A percentile compares a stretch with the other conserved stretches of the same genome.
phyloP scores from a whole-genome alignment of 106 monocot species.

The Dactylorhiza incarnata region DNA sequence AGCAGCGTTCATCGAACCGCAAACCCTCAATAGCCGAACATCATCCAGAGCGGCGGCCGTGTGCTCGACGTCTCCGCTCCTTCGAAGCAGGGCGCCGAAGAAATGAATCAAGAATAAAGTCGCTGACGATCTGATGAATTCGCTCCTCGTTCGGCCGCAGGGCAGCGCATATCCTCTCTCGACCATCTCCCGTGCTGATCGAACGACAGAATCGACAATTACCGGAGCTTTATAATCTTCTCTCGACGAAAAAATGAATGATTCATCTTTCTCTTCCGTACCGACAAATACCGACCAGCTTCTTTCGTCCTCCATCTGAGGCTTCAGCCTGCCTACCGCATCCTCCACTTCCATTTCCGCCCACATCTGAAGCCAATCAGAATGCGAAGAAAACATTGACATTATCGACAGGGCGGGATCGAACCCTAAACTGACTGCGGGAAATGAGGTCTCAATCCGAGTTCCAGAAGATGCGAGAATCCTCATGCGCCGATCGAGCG shows the following conservation, averaged over 20 bases:
- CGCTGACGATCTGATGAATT: conserved; percentile 50
- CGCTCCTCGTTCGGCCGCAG: conserved; percentile 13
- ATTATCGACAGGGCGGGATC: conserved; percentile 26
- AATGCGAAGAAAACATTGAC: conserved; percentile 40
- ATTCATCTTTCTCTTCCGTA: conserved; percentile 5
- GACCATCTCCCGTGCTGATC: conserved; percentile 44
- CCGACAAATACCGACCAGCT: conserved; percentile 29
- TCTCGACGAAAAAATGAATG: conserved; percentile 48
- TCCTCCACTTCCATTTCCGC: conserved; percentile 48
- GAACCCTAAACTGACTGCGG: conserved; percentile 11
- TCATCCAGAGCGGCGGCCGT: conserved; percentile 24
- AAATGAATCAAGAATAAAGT: conserved; percentile 44
- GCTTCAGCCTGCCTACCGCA: conserved; percentile 41
- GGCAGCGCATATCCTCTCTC: conserved; percentile 43
- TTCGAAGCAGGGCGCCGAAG: conserved; percentile 33
- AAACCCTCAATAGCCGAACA: conserved; percentile 19
- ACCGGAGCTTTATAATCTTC: conserved; percentile 64
- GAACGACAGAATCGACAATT: conserved; percentile 50
- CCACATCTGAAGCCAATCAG: conserved; percentile 68
- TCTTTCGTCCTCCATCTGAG: conserved; percentile 41
- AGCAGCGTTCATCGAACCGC: conserved; percentile 46
- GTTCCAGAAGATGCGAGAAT: conserved; percentile 37
- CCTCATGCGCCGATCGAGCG: conserved; percentile 56
- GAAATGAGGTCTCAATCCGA: conserved; percentile 13
- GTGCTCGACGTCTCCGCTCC: conserved; percentile 25